Conservation (phyloP, 2,329 filamentous ascomycete genomes). For the Tolypocladium tundrense region DNA sequence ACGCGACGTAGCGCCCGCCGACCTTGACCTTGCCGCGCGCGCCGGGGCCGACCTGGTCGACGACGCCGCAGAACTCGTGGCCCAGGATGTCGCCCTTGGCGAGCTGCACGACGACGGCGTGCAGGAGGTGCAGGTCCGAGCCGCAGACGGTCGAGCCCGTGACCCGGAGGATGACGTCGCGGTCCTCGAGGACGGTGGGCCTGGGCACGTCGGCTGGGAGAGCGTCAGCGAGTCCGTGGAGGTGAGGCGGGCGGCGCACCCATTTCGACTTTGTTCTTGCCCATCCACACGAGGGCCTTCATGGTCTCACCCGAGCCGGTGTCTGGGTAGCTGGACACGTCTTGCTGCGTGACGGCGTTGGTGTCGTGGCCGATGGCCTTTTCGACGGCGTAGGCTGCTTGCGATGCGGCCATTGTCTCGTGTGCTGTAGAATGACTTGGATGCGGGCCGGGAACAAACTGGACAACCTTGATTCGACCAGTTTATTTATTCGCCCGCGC, state of each 20-base stretch:
- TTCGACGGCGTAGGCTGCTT: no score
- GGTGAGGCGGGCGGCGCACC: constrained; percentile 23
- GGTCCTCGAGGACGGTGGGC: constrained; percentile 61
- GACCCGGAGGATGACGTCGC: constrained; percentile 72
- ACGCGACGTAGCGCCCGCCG: constrained; percentile 67
- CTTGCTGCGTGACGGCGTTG: no score
- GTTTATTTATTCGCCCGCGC: no score
- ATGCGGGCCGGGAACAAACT: no score
- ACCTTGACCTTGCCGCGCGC: constrained; percentile 39
- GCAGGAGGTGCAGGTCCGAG: constrained; percentile 47
- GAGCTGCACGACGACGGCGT: constrained; percentile 46
- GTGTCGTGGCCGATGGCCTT: no score
- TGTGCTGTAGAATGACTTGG: no score
- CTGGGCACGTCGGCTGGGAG: constrained; percentile 50
- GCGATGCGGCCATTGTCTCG: no score
- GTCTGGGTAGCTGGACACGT: no score
- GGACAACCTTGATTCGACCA: no score
- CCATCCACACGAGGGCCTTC: constrained; percentile 74
- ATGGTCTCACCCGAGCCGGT: constrained; percentile 42
- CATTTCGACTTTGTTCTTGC: constrained; percentile 68
- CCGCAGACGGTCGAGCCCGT: constrained; percentile 53
- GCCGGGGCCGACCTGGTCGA: constrained; percentile 42
- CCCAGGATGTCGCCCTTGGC: constrained; percentile 58
- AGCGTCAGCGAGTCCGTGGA: background rate
- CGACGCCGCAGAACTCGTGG: constrained; percentile 49